Evolutionary conservation across 2,329 filamentous ascomycete genomes (phyloP), one percentile per base, ranked within the genome.

Genomic region (Pseudogymnoascus sp.): DNA sequence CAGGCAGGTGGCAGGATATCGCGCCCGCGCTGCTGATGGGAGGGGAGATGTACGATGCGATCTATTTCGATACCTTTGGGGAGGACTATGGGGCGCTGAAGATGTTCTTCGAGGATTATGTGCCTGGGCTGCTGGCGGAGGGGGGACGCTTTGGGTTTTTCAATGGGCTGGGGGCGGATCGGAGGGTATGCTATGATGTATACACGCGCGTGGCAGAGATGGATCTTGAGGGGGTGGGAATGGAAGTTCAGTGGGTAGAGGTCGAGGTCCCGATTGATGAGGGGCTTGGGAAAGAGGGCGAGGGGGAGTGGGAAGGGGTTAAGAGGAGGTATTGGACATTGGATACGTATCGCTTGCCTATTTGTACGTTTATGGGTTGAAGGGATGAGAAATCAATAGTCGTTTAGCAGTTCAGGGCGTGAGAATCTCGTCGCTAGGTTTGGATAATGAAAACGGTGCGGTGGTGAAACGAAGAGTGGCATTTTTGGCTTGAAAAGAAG

Each of bases 31-130:
- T 96, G 6, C 77, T 93, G 0, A 83, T 85, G 65, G 78, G 85
- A 43, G 89, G 89, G 8, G 83, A 89, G 71, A 78, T 86, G 11
- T 93, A 93, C 72, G 90, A 96, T 73, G 90, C 89, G 28, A 91
- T 99, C 69, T 99, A 98, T 79, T 98, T 97, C 73, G 95, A 99
- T 74, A 99, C 95, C 0, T 98, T 98, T 75, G 95, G 92, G 6
- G 95, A 99, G 77, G 90, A 95, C 68, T 99, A 98, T 76, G 80
- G 81, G 1, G 90, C 93, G 74, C 85, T 98, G 28, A 88, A 89
- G 57, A 81, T 87, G 65, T 97, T 98, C 79, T 96, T 98, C 74
- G 88, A 84, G 2, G 95, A 98, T 75, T 86, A 89, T 70, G 87
- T 98, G 10, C 90, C 95, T 34, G 88, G 86, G 0, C 76, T 98